These are phyloP conservation scores for Leccinum ochraceum DNA, from an alignment of 768 basidiomycete genomes.

Conservation along the genomic window DNA sequence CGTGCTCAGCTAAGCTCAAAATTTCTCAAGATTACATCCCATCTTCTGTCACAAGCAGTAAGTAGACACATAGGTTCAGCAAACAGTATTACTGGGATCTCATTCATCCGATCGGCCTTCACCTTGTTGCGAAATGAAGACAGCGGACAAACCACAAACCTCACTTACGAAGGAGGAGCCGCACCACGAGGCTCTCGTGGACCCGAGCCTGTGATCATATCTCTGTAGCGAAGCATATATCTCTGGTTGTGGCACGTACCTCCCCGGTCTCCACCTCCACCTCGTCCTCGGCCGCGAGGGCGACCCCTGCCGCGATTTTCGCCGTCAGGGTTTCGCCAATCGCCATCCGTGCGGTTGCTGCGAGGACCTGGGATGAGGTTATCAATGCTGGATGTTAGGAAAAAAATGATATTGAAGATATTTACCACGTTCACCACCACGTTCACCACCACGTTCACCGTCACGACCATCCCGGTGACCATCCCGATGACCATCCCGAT, in stretches of 20 bases:
- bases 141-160: not conserved
- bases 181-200: slow-evolving; percentile 25
- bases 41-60: not conserved
- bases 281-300: slow-evolving; percentile 47
- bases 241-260: slow-evolving; percentile 28
- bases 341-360: slow-evolving; percentile 36
- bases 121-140: not conserved
- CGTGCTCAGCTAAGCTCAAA: not conserved
- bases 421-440: slow-evolving; percentile 29
- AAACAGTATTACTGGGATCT: slow-evolving; percentile 1
- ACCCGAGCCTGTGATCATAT: slow-evolving; percentile 16
- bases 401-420: not conserved
- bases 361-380: slow-evolving; percentile 15
- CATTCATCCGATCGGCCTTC: not conserved
- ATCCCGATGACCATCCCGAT: slow-evolving; percentile 24
- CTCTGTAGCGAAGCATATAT: not conserved
- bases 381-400: not conserved
- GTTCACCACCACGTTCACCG: slow-evolving; percentile 7
- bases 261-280: slow-evolving; percentile 41
- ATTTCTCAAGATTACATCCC: slow-evolving; percentile 5
- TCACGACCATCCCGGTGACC: slow-evolving; percentile 7
- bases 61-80: slow-evolving; percentile 8
- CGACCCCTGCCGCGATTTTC: slow-evolving; percentile 43
- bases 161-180: slow-evolving; percentile 21
- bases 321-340: slow-evolving; percentile 48